Evolutionary conservation across 257 asterid species (phyloP), one percentile per base, ranked within the genome.

Genomic region (Craterostigma plantagineum): DNA sequence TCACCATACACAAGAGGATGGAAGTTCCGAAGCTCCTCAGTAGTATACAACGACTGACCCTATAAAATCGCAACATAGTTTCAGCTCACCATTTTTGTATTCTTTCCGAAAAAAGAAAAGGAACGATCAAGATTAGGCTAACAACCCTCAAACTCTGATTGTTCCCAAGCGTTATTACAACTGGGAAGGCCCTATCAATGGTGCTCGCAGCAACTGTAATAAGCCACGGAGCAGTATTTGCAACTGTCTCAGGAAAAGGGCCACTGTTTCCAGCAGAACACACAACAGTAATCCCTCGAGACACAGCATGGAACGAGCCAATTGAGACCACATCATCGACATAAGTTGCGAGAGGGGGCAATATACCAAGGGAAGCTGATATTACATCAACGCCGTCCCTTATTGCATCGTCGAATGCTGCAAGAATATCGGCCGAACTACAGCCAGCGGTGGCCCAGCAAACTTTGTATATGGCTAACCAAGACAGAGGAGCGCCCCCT

Each of bases 241-340:
- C 61, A 33, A 58, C 56, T 5, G 66, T 64, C 66, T 58, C 56
- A 23, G 62, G 54, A 46, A 46, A 57, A 13, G 69, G 65, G 10
- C 69, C 57, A 11, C 52, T 49, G 33, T 61, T 67, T 14, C 77
- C 67, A 48, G 60, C 67, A 3, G 73, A 55, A 48, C 67, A 69
- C 38, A 69, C 52, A 12, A 58, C 68, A 51, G 68, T 37, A 45
- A 58, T 65, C 46, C 64, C 70, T 17, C 34, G 51, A 6, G 50
- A 66, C 40, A 35, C 64, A 0, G 55, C 67, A 55, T 61, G 67
- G 42, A 69, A 62, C 35, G 71, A 64, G 8, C 45, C 58, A 11
- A 69, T 48, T 0, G 70, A 39, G 30, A 64, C 37, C 11, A 35
- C 52, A 11, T 58, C 66, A 9, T 58, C 57, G 14, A 57, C 56